A percentile compares a stretch with the other conserved stretches of the same genome.
Conservation (phyloP, 208 protist genomes). For the Acanthamoeba triangularis region DNA sequence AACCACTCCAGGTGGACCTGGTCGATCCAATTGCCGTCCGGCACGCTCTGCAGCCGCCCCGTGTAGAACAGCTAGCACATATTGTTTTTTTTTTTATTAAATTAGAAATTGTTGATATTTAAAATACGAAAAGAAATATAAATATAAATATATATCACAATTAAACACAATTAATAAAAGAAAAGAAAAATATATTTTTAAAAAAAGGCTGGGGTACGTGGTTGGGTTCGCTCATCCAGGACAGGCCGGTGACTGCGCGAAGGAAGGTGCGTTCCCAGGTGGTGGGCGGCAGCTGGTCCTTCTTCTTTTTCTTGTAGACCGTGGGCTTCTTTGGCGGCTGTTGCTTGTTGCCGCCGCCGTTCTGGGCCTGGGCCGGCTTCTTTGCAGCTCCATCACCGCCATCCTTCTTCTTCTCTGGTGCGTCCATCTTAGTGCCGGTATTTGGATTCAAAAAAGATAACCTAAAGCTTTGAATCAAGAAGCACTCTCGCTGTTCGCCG, state of each 20-base stretch:
- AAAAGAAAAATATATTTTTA: too few species aligned
- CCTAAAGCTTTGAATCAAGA: not conserved
- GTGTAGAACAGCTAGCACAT: conserved; percentile 62
- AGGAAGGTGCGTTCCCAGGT: conserved; percentile 23
- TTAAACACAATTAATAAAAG: too few species aligned
- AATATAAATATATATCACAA: too few species aligned
- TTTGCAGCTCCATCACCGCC: not conserved
- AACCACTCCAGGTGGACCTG: conserved; percentile 63
- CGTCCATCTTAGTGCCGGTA: not conserved
- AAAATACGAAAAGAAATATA: too few species aligned
- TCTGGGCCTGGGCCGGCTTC: not conserved
- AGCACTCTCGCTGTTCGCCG: not conserved
- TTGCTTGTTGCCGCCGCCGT: not conserved
- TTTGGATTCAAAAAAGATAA: too few species aligned
- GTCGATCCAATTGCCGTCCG: conserved; percentile 56
- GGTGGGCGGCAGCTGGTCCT: not conserved
- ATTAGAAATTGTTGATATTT: too few species aligned
- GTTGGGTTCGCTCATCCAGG: conserved; percentile 44
- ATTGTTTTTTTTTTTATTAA: too few species aligned
- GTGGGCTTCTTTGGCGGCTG: not conserved
- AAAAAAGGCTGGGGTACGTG: not conserved
- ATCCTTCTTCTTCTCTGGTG: not conserved
- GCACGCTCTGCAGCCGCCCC: conserved; percentile 37
- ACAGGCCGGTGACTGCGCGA: not conserved
- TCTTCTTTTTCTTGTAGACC: conserved; percentile 31